phyloP scores from a whole-genome alignment of 345 rosid species.

The Gossypium stocksii region DNA sequence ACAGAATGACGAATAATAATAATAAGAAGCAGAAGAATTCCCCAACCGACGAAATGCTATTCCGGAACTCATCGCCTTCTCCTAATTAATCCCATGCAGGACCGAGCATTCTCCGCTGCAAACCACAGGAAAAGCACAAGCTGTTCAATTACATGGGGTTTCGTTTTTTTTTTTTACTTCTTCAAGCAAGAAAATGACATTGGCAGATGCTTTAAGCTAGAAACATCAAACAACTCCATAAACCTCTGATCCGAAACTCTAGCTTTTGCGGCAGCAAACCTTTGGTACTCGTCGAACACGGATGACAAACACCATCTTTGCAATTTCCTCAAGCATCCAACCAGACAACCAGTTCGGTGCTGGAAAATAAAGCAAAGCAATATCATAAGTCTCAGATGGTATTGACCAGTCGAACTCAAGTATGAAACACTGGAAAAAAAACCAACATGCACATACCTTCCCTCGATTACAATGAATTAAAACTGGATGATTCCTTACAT shows the following conservation, averaged over 20 bases:
- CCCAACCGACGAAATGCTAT: slow-evolving; percentile 21
- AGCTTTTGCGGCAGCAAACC: slow-evolving; percentile 95
- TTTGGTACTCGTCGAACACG: slow-evolving; percentile 80
- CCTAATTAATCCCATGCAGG: slow-evolving; percentile 31
- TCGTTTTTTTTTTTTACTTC: slow-evolving; percentile 33
- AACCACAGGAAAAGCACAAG: slow-evolving; percentile 21
- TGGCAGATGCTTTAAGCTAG: slow-evolving; percentile 62
- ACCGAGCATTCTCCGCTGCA: slow-evolving; percentile 13
- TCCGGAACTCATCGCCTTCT: slow-evolving; percentile 35
- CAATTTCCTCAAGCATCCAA: slow-evolving; percentile 89
- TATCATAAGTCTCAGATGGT: neutral
- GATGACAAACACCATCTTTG: slow-evolving; percentile 92
- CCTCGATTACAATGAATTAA: slow-evolving; percentile 92
- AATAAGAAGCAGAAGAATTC: neutral
- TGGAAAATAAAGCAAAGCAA: slow-evolving; percentile 24
- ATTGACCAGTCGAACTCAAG: neutral
- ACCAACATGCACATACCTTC: slow-evolving; percentile 50
- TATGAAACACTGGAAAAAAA: neutral
- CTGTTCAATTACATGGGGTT: slow-evolving; percentile 14
- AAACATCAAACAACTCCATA: slow-evolving; percentile 81
- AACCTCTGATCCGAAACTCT: slow-evolving; percentile 90
- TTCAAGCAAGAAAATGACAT: slow-evolving; percentile 63
- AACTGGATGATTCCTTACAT: slow-evolving; percentile 85
- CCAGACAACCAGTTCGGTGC: slow-evolving; percentile 96
- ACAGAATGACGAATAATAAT: neutral